A percentile compares a stretch with the other conserved stretches of the same genome.
phyloP scores from a whole-genome alignment of 441 rosid species.

The Croton laevigatus region DNA sequence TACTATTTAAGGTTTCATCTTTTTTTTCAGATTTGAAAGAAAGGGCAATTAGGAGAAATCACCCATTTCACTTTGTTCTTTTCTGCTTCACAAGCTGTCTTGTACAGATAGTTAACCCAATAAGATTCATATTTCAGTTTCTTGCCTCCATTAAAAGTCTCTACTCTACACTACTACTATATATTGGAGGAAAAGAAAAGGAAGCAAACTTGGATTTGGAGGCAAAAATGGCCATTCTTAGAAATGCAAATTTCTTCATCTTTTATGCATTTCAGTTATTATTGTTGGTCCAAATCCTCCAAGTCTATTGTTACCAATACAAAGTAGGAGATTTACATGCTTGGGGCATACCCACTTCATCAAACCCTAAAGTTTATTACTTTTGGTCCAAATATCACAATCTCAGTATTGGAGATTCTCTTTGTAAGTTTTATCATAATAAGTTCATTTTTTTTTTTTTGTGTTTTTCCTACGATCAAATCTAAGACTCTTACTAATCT shows the following conservation, averaged over 20 bases:
- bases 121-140: constrained; percentile 11
- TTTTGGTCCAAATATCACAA: constrained; percentile 69
- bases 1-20: neutral
- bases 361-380: constrained; percentile 57
- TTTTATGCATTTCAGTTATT: constrained; percentile 41
- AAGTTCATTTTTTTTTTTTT: too few relatives aligned
- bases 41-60: constrained; percentile 31
- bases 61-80: constrained; percentile 12
- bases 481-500: too few relatives aligned
- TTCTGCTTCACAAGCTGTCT: constrained; percentile 22
- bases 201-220: neutral
- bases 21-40: neutral
- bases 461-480: too few relatives aligned
- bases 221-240: constrained; percentile 36
- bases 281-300: constrained; percentile 39
- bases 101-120: constrained; percentile 14
- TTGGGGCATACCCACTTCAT: constrained; percentile 78
- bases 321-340: constrained; percentile 88
- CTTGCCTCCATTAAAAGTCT: neutral
- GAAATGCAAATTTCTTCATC: constrained; percentile 26
- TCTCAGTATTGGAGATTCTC: constrained; percentile 74
- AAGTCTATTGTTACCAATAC: constrained; percentile 51
- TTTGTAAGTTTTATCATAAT: constrained; percentile 45
- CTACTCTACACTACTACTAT: too few relatives aligned
- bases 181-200: too few relatives aligned